A percentile compares a stretch with the other conserved stretches of the same genome.
Conservation (phyloP, 257 asterid genomes). For the Galeopsis tetrahit region DNA sequence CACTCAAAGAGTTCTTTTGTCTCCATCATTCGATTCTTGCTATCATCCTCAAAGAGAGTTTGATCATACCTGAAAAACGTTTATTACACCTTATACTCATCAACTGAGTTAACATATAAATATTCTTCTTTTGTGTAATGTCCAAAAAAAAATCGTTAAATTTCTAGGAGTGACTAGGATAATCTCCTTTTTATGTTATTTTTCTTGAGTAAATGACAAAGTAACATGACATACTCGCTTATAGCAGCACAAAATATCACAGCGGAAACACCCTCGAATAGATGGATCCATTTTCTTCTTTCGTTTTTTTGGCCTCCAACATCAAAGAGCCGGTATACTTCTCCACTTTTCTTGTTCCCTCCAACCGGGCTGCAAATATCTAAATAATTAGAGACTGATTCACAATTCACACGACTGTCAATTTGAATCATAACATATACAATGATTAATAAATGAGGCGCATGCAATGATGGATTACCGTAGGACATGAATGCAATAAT, state of each 20-base stretch:
- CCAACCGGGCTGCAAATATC: constrained; percentile 93
- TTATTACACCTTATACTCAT: constrained; percentile 18
- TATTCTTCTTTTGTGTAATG: constrained; percentile 11
- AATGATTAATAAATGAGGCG: constrained; percentile 24
- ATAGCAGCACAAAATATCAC: constrained; percentile 98
- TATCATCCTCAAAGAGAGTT: constrained; percentile 93
- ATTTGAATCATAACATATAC: not conserved
- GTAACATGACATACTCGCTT: constrained; percentile 76
- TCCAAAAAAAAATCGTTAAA: constrained; percentile 20
- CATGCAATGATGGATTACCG: not conserved
- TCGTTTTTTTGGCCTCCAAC: constrained; percentile 99
- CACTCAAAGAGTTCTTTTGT: constrained; percentile 97
- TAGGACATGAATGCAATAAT: not conserved
- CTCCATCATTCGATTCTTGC: constrained; percentile 92
- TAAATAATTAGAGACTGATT: constrained; percentile 37
- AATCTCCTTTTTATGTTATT: not conserved
- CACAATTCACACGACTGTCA: constrained; percentile 19
- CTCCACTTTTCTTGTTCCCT: constrained; percentile 95
- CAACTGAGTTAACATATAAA: constrained; percentile 24
- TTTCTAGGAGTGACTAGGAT: constrained; percentile 12
- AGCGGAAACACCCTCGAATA: constrained; percentile 97
- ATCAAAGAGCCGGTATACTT: constrained; percentile 90
- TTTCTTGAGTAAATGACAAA: constrained; percentile 7
- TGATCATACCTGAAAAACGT: constrained; percentile 80
- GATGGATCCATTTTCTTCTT: constrained; percentile 99